Conservation (phyloP, 2,329 filamentous ascomycete species). For the Claviceps pazoutovae region DNA sequence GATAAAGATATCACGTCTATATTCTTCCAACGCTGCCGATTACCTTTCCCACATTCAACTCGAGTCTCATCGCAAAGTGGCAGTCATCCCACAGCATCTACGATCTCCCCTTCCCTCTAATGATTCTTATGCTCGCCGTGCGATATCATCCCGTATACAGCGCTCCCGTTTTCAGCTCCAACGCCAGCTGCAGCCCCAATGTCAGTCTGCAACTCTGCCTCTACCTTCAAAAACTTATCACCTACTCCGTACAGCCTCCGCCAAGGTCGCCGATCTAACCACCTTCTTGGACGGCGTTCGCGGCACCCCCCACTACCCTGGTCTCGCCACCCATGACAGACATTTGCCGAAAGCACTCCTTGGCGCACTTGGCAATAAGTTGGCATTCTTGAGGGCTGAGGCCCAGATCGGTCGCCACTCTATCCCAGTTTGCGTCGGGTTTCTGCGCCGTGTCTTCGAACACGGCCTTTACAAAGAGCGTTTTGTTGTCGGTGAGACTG, state of each 20-base stretch:
- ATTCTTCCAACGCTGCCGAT: no score
- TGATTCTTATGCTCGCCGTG: no score
- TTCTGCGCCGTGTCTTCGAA: slow-evolving; percentile 28
- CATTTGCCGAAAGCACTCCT: slow-evolving; percentile 27
- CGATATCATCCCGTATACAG: no score
- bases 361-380: slow-evolving; percentile 20
- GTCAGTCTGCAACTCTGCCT: not conserved
- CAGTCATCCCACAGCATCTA: no score
- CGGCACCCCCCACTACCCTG: slow-evolving; percentile 9
- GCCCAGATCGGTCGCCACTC: slow-evolving; percentile 21
- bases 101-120: no score
- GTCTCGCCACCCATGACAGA: slow-evolving; percentile 26
- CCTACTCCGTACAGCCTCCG: slow-evolving; percentile 6
- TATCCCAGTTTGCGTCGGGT: slow-evolving; percentile 27
- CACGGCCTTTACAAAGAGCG: slow-evolving; percentile 26
- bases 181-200: no score
- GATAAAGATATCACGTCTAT: no score
- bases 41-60: no score
- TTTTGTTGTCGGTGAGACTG: slow-evolving; percentile 21
- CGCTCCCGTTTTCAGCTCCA: no score
- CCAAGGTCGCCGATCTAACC: slow-evolving; percentile 8
- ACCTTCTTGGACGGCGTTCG: slow-evolving; percentile 18
- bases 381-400: slow-evolving; percentile 25
- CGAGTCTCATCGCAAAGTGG: no score
- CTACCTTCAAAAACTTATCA: slow-evolving; percentile 5